A percentile compares a stretch with the other conserved stretches of the same genome.
phyloP scores from a whole-genome alignment of 768 basidiomycete species.

The Polyporus arcularius region DNA sequence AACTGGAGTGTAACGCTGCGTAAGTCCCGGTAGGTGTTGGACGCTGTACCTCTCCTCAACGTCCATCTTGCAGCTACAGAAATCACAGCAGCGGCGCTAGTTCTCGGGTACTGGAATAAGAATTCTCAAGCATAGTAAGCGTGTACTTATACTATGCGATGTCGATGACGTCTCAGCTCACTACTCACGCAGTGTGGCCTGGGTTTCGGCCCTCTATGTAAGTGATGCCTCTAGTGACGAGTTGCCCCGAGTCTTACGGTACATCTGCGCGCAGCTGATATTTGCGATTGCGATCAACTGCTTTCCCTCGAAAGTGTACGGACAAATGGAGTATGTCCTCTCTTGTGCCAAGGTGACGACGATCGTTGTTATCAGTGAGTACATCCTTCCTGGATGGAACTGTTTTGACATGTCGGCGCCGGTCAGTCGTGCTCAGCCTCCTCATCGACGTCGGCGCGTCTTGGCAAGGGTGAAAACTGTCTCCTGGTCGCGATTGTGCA shows the following conservation, averaged over 20 bases:
- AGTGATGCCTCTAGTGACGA: slow-evolving; percentile 26
- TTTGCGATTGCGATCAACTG: slow-evolving; percentile 25
- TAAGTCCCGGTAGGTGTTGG: slow-evolving; percentile 2
- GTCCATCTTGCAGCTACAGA: slow-evolving; percentile 40
- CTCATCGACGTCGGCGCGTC: slow-evolving; percentile 29
- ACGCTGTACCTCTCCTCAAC: not conserved
- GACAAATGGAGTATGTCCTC: slow-evolving; percentile 34
- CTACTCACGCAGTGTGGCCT: slow-evolving; percentile 2
- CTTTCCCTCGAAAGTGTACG: slow-evolving; percentile 28
- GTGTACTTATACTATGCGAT: not conserved
- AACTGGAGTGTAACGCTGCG: slow-evolving; percentile 32
- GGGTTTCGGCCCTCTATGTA: slow-evolving; percentile 26
- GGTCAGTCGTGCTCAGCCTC: slow-evolving; percentile 20
- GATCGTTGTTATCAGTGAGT: slow-evolving; percentile 32
- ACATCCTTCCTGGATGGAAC: slow-evolving; percentile 22
- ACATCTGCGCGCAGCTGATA: slow-evolving; percentile 24
- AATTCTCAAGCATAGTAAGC: slow-evolving; percentile 5
- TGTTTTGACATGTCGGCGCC: slow-evolving; percentile 30
- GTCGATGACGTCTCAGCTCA: not conserved
- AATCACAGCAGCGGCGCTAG: slow-evolving; percentile 51
- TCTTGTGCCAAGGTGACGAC: slow-evolving; percentile 33
- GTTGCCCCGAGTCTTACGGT: slow-evolving; percentile 9
- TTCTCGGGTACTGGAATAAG: slow-evolving; percentile 48
- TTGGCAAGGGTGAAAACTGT: slow-evolving; percentile 8
- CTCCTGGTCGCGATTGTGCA: not conserved